Evolutionary conservation across 73 alveolate species (phyloP).

Genomic region (Tetrahymena malaccensis): DNA sequence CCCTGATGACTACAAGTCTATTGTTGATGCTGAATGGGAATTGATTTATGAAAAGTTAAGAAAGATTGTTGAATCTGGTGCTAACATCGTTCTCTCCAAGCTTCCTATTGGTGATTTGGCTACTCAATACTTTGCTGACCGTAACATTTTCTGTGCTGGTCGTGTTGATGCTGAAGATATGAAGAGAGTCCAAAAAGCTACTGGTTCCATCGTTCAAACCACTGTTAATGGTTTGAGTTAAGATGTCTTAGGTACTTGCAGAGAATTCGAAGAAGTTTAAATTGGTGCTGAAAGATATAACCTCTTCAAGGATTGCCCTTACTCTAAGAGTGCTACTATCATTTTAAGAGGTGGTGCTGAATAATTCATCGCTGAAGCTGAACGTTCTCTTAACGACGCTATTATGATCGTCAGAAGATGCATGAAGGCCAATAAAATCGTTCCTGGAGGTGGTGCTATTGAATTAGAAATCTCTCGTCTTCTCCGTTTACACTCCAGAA

Average conservation of each 20-base stretch:
- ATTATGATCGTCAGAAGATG: slow-evolving; percentile 91
- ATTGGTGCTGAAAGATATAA: slow-evolving; percentile 92
- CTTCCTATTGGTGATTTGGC: slow-evolving; percentile 98
- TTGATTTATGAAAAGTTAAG: slow-evolving; percentile 91
- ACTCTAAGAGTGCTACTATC: slow-evolving; percentile 90
- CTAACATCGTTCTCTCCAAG: slow-evolving; percentile 82
- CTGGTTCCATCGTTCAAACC: slow-evolving; percentile 90
- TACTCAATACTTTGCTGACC: slow-evolving; percentile 90
- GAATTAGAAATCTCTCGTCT: slow-evolving; percentile 92
- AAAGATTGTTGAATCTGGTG: slow-evolving; percentile 81
- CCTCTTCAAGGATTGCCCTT: slow-evolving; percentile 64
- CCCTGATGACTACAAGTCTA: slow-evolving; percentile 87
- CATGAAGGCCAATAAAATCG: slow-evolving; percentile 67
- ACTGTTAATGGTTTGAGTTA: slow-evolving; percentile 79
- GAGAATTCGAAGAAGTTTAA: slow-evolving; percentile 90
- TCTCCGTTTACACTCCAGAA: slow-evolving; percentile 74
- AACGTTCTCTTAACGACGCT: slow-evolving; percentile 93
- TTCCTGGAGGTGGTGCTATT: slow-evolving; percentile 86
- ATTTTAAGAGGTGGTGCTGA: slow-evolving; percentile 98
- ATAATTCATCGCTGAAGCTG: slow-evolving; percentile 96
- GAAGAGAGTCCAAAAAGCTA: slow-evolving; percentile 76
- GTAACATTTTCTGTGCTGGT: slow-evolving; percentile 91
- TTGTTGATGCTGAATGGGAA: slow-evolving; percentile 98
- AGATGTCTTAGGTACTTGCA: slow-evolving; percentile 87
- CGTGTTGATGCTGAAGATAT: slow-evolving; percentile 87